These are phyloP conservation scores for Mucor plumbeus DNA, from an alignment of 371 early-diverging fungal species.

Conservation along the genomic window DNA sequence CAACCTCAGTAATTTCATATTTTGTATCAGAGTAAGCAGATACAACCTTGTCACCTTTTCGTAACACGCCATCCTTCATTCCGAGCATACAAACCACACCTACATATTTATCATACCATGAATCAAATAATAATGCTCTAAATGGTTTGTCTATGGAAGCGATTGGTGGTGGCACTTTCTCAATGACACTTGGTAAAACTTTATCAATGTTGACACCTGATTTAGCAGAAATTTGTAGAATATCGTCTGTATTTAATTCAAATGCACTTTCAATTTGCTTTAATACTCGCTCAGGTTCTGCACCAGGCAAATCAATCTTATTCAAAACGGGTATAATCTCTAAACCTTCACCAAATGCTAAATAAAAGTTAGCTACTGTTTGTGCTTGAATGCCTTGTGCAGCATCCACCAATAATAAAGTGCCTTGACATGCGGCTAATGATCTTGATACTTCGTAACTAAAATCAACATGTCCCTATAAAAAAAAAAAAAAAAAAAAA, in stretches of 20 bases:
- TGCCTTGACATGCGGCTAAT: conserved; percentile 90
- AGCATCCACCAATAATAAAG: conserved; percentile 88
- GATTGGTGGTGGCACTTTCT: conserved; percentile 75
- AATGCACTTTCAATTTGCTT: conserved; percentile 87
- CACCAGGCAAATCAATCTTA: conserved; percentile 94
- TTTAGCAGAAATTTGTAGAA: conserved; percentile 85
- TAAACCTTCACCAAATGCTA: conserved; percentile 91
- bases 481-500: too few relatives aligned
- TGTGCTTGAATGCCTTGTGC: conserved; percentile 94
- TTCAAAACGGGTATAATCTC: conserved; percentile 92
- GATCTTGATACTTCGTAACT: conserved; percentile 93
- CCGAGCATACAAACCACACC: conserved; percentile 95
- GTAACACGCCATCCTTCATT: conserved; percentile 83
- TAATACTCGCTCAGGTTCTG: conserved; percentile 80
- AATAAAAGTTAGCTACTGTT: conserved; percentile 95
- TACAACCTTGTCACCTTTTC: conserved; percentile 85
- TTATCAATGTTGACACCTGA: conserved; percentile 80
- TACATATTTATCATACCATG: conserved; percentile 95
- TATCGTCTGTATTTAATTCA: conserved; percentile 74
- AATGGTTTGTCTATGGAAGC: conserved; percentile 73
- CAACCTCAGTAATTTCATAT: conserved; percentile 93
- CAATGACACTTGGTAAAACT: conserved; percentile 80
- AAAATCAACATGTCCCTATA: conserved; percentile 82
- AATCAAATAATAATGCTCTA: conserved; percentile 90
- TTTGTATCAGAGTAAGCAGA: conserved; percentile 75